Evolutionary conservation across 176 grass and related monocot species (phyloP).

Genomic region (Eremochloa ophiuroides): DNA sequence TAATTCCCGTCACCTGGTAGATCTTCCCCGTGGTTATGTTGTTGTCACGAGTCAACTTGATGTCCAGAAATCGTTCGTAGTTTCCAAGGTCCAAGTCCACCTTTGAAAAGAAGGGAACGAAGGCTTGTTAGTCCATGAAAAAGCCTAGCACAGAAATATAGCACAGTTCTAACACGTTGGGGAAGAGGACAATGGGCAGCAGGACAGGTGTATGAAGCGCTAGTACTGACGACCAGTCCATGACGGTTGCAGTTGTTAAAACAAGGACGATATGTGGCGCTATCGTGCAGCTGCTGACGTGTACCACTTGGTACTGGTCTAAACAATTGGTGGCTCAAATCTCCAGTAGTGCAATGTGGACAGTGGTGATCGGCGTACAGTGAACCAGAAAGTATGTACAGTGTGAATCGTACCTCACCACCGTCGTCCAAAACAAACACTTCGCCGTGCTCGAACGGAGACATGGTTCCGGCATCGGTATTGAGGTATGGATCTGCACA

Average conservation of each 20-base stretch:
- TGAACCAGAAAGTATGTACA: background rate
- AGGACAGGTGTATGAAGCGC: constrained; percentile 24
- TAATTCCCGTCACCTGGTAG: constrained; percentile 71
- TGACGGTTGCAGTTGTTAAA: background rate
- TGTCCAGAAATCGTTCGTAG: constrained; percentile 93
- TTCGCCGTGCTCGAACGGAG: constrained; percentile 94
- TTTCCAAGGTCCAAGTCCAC: constrained; percentile 99
- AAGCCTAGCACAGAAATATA: background rate
- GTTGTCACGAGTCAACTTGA: constrained; percentile 96
- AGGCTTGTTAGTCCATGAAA: constrained; percentile 3
- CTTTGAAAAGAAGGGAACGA: constrained; percentile 37
- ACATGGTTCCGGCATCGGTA: constrained; percentile 98
- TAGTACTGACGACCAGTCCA: background rate
- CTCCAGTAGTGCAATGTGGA: background rate
- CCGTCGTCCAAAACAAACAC: constrained; percentile 98
- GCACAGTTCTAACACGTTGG: background rate
- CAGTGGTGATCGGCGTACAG: background rate
- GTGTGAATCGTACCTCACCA: constrained; percentile 67
- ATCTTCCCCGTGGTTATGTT: constrained; percentile 99
- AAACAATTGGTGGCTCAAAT: background rate
- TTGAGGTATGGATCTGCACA: constrained; percentile 97
- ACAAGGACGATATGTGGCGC: background rate
- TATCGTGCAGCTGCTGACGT: constrained; percentile 3
- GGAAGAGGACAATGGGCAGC: background rate
- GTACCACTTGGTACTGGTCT: constrained; percentile 7